Conservation (phyloP, 192 early-diverging fungal species). For the Backusella circina region DNA sequence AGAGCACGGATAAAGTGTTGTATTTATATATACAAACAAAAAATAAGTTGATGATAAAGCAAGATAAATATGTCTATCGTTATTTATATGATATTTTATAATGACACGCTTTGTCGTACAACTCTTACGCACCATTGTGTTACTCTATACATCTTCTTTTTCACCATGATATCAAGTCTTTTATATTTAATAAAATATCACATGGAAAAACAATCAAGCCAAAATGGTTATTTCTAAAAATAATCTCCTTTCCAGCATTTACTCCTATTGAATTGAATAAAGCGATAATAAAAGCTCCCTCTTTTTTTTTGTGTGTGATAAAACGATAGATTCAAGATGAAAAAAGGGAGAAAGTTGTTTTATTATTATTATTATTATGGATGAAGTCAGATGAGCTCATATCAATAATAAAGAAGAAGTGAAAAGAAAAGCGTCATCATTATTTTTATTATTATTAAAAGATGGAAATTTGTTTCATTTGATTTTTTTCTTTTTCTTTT, state of each 20-base stretch:
- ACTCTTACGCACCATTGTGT: too few species aligned
- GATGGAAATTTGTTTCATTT: neutral
- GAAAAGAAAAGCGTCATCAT: neutral
- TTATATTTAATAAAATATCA: neutral
- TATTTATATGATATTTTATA: too few species aligned
- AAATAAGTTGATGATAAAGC: too few species aligned
- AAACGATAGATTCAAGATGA: neutral
- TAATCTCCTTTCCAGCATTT: neutral
- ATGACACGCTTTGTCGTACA: too few species aligned
- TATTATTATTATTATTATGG: neutral
- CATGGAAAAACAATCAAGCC: neutral
- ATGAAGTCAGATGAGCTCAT: neutral
- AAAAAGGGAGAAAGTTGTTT: neutral
- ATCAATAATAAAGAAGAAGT: neutral
- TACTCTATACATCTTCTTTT: too few species aligned
- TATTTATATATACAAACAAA: neutral
- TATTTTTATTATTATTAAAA: neutral
- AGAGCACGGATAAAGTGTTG: neutral
- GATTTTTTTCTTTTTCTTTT: neutral
- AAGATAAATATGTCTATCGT: too few species aligned
- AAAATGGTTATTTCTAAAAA: neutral
- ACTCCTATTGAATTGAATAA: neutral
- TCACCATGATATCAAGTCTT: too few species aligned
- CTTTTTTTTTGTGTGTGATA: neutral
- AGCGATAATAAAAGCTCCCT: neutral